A percentile compares a stretch with the other conserved stretches of the same genome.
Evolutionary conservation across 1,284 basidiomycete genomes (phyloP).

Genomic region (Fomitopsis betulina): DNA sequence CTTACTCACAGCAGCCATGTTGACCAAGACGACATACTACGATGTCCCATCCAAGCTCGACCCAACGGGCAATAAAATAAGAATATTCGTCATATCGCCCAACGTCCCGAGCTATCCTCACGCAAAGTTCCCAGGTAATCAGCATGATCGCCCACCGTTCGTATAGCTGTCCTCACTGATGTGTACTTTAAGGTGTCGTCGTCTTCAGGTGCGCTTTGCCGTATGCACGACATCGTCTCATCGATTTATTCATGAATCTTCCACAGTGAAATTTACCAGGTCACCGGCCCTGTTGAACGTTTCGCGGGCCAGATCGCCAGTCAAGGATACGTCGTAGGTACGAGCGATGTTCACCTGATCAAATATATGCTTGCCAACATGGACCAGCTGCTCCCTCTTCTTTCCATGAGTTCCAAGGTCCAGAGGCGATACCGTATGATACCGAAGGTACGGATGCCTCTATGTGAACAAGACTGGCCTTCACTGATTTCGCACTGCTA

Average conservation of each 20-base stretch:
- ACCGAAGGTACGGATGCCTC: slow-evolving; percentile 51
- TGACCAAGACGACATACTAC: slow-evolving; percentile 74
- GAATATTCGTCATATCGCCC: slow-evolving; percentile 76
- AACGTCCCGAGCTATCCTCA: slow-evolving; percentile 68
- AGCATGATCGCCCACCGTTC: background rate
- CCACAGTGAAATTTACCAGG: slow-evolving; percentile 75
- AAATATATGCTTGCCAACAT: background rate
- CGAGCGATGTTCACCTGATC: slow-evolving; percentile 17
- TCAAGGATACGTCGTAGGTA: slow-evolving; percentile 78
- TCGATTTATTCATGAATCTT: background rate
- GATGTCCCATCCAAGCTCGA: slow-evolving; percentile 72
- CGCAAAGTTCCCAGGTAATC: slow-evolving; percentile 73
- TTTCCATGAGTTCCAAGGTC: slow-evolving; percentile 89
- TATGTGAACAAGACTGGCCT: background rate
- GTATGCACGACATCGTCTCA: background rate
- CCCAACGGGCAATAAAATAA: slow-evolving; percentile 59
- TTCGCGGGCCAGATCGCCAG: slow-evolving; percentile 92
- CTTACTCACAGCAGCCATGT: slow-evolving; percentile 37
- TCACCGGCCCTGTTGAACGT: slow-evolving; percentile 82
- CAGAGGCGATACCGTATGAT: slow-evolving; percentile 85
- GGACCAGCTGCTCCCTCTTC: slow-evolving; percentile 68
- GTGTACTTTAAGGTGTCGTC: slow-evolving; percentile 52
- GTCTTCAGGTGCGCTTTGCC: slow-evolving; percentile 60
- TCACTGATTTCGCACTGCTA: slow-evolving; percentile 16
- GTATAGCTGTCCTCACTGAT: background rate